A percentile compares a stretch with the other conserved stretches of the same genome.
Conservation (phyloP, 306 rosid species). For the Lathyrus sativus region DNA sequence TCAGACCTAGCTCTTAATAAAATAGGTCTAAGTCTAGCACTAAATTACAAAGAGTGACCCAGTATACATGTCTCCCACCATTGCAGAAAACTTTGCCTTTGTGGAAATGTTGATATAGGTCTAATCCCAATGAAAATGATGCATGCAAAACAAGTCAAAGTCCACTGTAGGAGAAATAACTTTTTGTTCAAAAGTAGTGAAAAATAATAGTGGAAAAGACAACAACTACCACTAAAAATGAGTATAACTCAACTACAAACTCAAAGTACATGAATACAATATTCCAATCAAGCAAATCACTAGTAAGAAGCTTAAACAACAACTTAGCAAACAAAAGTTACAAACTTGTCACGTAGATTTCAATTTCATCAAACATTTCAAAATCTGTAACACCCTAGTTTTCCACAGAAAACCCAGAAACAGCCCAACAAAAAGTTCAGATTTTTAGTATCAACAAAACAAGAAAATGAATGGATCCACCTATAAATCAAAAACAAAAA, state of each 20-base stretch:
- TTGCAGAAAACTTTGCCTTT: neutral
- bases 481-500: conserved; percentile 35
- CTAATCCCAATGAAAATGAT: conserved; percentile 26
- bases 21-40: neutral
- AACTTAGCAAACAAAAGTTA: conserved; percentile 27
- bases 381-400: conserved; percentile 27
- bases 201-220: conserved; percentile 20
- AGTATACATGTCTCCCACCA: neutral
- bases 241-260: conserved; percentile 36
- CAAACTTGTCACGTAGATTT: conserved; percentile 26
- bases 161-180: conserved; percentile 31
- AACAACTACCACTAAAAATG: conserved; percentile 29
- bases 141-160: conserved; percentile 34
- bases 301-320: conserved; percentile 13
- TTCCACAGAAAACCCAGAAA: conserved; percentile 40
- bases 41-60: conserved; percentile 22
- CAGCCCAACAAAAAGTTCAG: conserved; percentile 42
- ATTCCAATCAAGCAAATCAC: conserved; percentile 35
- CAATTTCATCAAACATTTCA: conserved; percentile 39
- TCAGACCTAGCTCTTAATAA: neutral
- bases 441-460: conserved; percentile 29
- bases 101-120: conserved; percentile 21
- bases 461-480: conserved; percentile 37
- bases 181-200: conserved; percentile 6
- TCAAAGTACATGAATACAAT: conserved; percentile 24